A percentile compares a stretch with the other conserved stretches of the same genome.
Evolutionary conservation across 2,329 filamentous ascomycete species (phyloP).

Genomic region (Epichloe gansuensis): DNA sequence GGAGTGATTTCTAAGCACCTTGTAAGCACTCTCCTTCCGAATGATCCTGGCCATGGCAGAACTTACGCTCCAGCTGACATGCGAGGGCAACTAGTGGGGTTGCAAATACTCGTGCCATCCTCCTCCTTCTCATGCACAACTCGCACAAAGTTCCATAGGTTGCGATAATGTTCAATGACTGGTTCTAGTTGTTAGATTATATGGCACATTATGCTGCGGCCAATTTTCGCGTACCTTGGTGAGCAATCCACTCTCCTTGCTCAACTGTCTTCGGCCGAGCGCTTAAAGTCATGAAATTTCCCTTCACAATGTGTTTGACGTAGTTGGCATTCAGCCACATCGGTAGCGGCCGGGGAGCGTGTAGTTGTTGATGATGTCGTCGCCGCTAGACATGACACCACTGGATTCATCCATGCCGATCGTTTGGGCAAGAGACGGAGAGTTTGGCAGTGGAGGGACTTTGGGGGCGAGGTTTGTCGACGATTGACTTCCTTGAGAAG

Average conservation of each 20-base stretch:
- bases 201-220: not conserved
- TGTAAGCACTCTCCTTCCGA: not conserved
- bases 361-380: slow-evolving; percentile 46
- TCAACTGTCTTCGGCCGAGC: slow-evolving; percentile 89
- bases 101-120: slow-evolving; percentile 69
- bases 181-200: slow-evolving; percentile 3
- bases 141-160: slow-evolving; percentile 79
- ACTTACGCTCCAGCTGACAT: slow-evolving; percentile 92
- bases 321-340: slow-evolving; percentile 65
- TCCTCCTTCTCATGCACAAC: slow-evolving; percentile 80
- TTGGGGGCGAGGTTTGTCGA: slow-evolving; percentile 42
- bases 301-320: slow-evolving; percentile 83
- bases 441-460: slow-evolving; percentile 49
- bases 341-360: slow-evolving; percentile 56
- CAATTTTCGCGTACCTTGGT: slow-evolving; percentile 56
- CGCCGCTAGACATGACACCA: slow-evolving; percentile 33
- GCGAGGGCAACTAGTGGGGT: slow-evolving; percentile 68
- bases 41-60: not conserved
- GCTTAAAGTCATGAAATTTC: slow-evolving; percentile 93
- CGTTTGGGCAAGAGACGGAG: slow-evolving; percentile 51
- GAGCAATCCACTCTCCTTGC: slow-evolving; percentile 88
- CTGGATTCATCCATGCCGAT: slow-evolving; percentile 56
- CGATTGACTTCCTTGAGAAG: slow-evolving; percentile 37
- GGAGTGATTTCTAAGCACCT: slow-evolving; percentile 57
- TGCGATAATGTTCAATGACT: slow-evolving; percentile 89